A percentile compares a stretch with the other conserved stretches of the same genome.
These are phyloP conservation scores for Mycosphaerella sp. DNA, from an alignment of 2,329 filamentous ascomycete species.

Conservation along the genomic window DNA sequence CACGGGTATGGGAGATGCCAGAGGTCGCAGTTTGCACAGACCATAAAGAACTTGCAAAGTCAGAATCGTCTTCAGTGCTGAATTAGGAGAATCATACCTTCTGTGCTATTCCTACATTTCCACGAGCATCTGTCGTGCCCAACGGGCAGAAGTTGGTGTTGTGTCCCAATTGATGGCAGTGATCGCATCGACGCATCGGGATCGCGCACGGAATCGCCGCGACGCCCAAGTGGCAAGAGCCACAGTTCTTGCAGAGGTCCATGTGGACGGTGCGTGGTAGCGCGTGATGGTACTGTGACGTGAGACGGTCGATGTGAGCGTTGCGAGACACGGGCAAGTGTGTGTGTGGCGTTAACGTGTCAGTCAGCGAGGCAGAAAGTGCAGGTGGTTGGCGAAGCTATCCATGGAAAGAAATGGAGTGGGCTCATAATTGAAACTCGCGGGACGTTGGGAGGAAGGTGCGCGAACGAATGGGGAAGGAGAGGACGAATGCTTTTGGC, in stretches of 20 bases:
- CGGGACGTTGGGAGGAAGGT: background rate
- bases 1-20: slow-evolving; percentile 27
- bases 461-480: background rate
- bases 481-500: background rate
- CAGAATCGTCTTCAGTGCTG: slow-evolving; percentile 3
- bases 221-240: slow-evolving; percentile 22
- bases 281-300: background rate
- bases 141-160: slow-evolving; percentile 22
- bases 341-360: background rate
- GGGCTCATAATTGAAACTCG: background rate
- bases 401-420: background rate
- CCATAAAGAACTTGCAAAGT: slow-evolving; percentile 15
- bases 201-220: slow-evolving; percentile 16
- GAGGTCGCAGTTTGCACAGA: slow-evolving; percentile 26
- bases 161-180: slow-evolving; percentile 19
- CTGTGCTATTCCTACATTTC: slow-evolving; percentile 8
- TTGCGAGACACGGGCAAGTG: background rate
- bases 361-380: slow-evolving; percentile 3
- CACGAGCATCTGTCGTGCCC: slow-evolving; percentile 1
- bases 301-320: background rate
- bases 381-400: background rate
- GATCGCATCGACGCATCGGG: slow-evolving; percentile 16
- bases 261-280: slow-evolving; percentile 14
- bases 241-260: slow-evolving; percentile 25
- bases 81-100: slow-evolving; percentile 8